phyloP scores from a whole-genome alignment of 805 yeast species.

The Myxozyma monticola region DNA sequence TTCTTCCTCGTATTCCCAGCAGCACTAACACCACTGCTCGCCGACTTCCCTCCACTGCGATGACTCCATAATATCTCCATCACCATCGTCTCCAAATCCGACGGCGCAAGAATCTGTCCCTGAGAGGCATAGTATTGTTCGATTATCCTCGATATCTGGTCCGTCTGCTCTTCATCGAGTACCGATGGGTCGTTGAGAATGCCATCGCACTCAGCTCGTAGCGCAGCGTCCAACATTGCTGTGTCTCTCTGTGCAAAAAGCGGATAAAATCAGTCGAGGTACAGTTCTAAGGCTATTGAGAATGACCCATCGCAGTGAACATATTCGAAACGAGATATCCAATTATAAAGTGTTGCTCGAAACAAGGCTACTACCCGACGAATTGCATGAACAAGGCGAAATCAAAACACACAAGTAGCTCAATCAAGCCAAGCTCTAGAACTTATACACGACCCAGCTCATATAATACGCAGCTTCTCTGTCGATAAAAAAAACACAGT shows the following conservation, averaged over 20 bases:
- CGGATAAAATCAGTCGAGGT: neutral
- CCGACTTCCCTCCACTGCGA: conserved; percentile 3
- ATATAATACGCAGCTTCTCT: no score
- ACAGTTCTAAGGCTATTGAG: no score
- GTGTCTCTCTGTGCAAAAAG: neutral
- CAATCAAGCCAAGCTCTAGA: no score
- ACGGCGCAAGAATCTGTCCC: conserved; percentile 17
- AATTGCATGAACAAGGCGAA: no score
- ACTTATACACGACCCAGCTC: no score
- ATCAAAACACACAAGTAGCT: no score
- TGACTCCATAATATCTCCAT: conserved; percentile 23
- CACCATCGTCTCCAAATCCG: conserved; percentile 23
- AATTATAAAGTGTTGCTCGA: no score
- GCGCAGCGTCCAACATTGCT: conserved; percentile 6
- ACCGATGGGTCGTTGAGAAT: conserved; percentile 25
- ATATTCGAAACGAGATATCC: no score
- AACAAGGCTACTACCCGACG: no score
- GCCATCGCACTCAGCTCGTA: conserved; percentile 16
- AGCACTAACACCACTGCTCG: neutral
- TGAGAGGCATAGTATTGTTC: conserved; percentile 9
- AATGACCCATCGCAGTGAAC: no score
- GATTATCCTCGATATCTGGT: conserved; percentile 16
- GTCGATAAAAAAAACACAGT: no score
- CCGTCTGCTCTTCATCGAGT: conserved; percentile 25
- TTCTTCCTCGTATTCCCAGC: conserved; percentile 7